Evolutionary conservation across 768 basidiomycete genomes (phyloP).

Genomic region (Guyanaporus albipodus): DNA sequence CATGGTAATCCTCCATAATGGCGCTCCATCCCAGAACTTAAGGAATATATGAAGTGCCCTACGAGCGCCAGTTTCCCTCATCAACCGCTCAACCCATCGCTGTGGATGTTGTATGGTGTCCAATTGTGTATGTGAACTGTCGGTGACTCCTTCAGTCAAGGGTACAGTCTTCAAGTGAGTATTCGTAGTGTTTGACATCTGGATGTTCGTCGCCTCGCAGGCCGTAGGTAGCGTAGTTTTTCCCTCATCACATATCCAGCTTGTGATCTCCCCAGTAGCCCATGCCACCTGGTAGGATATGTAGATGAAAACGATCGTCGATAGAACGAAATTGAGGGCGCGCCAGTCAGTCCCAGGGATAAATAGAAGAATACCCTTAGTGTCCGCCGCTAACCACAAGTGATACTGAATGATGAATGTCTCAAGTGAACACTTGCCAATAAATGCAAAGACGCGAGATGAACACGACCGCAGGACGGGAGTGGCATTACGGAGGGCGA

Average conservation of each 20-base stretch:
- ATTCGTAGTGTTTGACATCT: background rate
- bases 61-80: conserved; percentile 29
- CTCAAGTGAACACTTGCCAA: conserved; percentile 86
- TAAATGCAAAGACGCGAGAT: conserved; percentile 69
- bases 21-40: conserved; percentile 29
- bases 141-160: conserved; percentile 1
- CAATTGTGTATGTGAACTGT: conserved; percentile 23
- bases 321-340: conserved; percentile 72
- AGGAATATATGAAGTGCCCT: conserved; percentile 22
- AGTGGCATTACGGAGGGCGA: conserved; percentile 72
- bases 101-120: conserved; percentile 38
- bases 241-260: conserved; percentile 44
- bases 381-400: conserved; percentile 81
- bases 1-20: conserved; percentile 37
- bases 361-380: conserved; percentile 74
- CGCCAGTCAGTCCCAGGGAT: conserved; percentile 73
- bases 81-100: conserved; percentile 51
- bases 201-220: conserved; percentile 6
- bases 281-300: conserved; percentile 71
- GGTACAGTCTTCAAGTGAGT: conserved; percentile 10
- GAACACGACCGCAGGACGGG: conserved; percentile 64
- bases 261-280: conserved; percentile 71
- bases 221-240: conserved; percentile 23
- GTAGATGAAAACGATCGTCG: conserved; percentile 76
- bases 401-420: conserved; percentile 91